A percentile compares a stretch with the other conserved stretches of the same genome.
Conservation (phyloP, 169 alveolate species). For the Toxoplasma gondii region DNA sequence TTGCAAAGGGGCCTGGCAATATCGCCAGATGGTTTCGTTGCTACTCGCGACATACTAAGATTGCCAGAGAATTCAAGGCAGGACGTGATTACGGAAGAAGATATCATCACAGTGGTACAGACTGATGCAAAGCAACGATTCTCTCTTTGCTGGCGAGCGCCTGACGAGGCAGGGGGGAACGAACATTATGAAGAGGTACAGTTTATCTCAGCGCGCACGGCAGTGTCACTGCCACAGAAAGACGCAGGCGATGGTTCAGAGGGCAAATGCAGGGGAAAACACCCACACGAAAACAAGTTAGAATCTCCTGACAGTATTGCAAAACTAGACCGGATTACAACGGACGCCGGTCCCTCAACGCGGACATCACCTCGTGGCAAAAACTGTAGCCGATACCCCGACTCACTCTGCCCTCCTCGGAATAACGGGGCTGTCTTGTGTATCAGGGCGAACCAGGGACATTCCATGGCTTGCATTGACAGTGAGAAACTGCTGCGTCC, state of each 20-base stretch:
- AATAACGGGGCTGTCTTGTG: background rate
- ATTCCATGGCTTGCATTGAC: constrained; percentile 12
- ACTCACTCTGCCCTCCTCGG: background rate
- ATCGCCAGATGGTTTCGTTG: constrained; percentile 41
- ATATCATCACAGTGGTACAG: background rate
- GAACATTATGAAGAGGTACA: background rate
- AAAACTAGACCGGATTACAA: too few species aligned
- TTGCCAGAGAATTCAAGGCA: background rate
- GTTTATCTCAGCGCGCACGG: background rate
- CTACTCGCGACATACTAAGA: background rate
- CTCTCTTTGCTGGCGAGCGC: constrained; percentile 7
- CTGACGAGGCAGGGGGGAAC: background rate
- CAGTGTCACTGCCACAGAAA: too few species aligned
- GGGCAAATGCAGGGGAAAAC: too few species aligned
- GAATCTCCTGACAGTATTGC: too few species aligned
- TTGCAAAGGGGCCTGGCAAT: constrained; percentile 19
- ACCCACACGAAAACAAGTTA: too few species aligned
- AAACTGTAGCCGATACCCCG: background rate
- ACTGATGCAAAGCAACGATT: constrained; percentile 22
- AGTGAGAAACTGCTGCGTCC: constrained; percentile 25
- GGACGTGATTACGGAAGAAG: background rate
- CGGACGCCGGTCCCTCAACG: too few species aligned
- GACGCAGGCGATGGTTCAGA: too few species aligned
- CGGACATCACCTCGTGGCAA: too few species aligned
- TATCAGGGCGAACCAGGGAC: constrained; percentile 36